Percentiles rank a stretch among this genome's conserved stretches.
Conservation (phyloP, 1,284 basidiomycete species). For the Puccinia hordei region DNA sequence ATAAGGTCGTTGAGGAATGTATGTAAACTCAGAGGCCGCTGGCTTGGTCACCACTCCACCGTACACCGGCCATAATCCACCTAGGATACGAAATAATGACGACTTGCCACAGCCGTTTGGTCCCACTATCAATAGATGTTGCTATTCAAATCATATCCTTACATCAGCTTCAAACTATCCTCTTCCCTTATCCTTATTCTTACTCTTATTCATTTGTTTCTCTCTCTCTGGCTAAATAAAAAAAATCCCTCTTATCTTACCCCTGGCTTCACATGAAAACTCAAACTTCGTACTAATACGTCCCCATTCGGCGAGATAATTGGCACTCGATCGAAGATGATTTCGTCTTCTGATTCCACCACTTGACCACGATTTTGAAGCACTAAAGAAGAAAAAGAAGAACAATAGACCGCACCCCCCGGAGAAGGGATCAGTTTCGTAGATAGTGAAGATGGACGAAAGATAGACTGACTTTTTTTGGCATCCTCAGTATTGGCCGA, state of each 20-base stretch:
- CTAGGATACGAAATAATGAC: constrained; percentile 88
- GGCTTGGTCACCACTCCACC: constrained; percentile 93
- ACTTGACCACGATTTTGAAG: constrained; percentile 77
- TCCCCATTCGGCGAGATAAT: constrained; percentile 96
- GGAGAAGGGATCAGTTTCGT: too few relatives aligned
- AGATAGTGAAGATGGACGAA: not conserved
- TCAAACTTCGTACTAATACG: constrained; percentile 74
- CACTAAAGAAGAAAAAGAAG: constrained; percentile 64
- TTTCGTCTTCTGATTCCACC: constrained; percentile 72
- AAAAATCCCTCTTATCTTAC: constrained; percentile 64
- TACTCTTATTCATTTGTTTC: too few relatives aligned
- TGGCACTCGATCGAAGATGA: constrained; percentile 87
- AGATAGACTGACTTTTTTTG: constrained; percentile 68
- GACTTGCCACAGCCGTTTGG: constrained; percentile 93
- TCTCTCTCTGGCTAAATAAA: constrained; percentile 46
- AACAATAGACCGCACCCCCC: too few relatives aligned
- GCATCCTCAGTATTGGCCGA: constrained; percentile 76
- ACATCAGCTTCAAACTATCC: constrained; percentile 19
- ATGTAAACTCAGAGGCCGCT: constrained; percentile 80
- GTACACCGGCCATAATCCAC: constrained; percentile 95
- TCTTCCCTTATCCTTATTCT: too few relatives aligned
- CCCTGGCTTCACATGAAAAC: constrained; percentile 85
- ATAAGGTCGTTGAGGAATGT: constrained; percentile 95
- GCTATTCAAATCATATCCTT: constrained; percentile 64
- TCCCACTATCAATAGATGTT: constrained; percentile 86